Evolutionary conservation across 1,284 basidiomycete species (phyloP).

Genomic region (Peniophora sp.): DNA sequence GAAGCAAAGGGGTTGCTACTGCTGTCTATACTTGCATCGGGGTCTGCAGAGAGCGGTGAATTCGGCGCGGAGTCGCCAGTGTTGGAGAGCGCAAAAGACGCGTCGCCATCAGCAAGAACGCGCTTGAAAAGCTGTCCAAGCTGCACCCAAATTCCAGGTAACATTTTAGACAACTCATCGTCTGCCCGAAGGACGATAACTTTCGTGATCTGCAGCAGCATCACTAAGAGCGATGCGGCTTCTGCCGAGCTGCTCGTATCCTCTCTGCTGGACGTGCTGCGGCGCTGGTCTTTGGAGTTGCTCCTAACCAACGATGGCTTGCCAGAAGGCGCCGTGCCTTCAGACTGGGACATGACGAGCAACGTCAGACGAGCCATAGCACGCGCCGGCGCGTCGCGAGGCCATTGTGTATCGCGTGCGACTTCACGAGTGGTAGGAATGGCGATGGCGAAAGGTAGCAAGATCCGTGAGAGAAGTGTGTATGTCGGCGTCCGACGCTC

Average conservation of each 20-base stretch:
- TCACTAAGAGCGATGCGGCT: slow-evolving; percentile 39
- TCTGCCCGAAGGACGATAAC: slow-evolving; percentile 58
- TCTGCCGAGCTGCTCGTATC: slow-evolving; percentile 15
- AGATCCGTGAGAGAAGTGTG: slow-evolving; percentile 47
- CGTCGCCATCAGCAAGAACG: slow-evolving; percentile 50
- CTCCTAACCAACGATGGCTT: slow-evolving; percentile 23
- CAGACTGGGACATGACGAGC: slow-evolving; percentile 46
- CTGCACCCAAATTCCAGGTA: slow-evolving; percentile 58
- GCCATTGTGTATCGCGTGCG: slow-evolving; percentile 30
- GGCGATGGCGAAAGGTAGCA: slow-evolving; percentile 55
- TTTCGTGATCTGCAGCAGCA: slow-evolving; percentile 65
- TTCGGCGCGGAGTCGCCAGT: slow-evolving; percentile 32
- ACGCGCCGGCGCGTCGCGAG: slow-evolving; percentile 33
- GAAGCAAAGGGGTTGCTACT: slow-evolving; percentile 17
- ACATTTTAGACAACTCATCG: slow-evolving; percentile 42
- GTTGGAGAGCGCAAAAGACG: slow-evolving; percentile 39
- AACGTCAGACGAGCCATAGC: slow-evolving; percentile 63
- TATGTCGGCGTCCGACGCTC: slow-evolving; percentile 49
- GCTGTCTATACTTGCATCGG: background rate
- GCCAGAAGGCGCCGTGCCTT: slow-evolving; percentile 16
- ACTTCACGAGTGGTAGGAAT: slow-evolving; percentile 46
- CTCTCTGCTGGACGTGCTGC: background rate
- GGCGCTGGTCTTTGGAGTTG: slow-evolving; percentile 35
- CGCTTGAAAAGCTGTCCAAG: slow-evolving; percentile 40
- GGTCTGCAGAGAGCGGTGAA: slow-evolving; percentile 27